Conservation (phyloP, 2,329 filamentous ascomycete genomes). For the Trichoderma breve region DNA sequence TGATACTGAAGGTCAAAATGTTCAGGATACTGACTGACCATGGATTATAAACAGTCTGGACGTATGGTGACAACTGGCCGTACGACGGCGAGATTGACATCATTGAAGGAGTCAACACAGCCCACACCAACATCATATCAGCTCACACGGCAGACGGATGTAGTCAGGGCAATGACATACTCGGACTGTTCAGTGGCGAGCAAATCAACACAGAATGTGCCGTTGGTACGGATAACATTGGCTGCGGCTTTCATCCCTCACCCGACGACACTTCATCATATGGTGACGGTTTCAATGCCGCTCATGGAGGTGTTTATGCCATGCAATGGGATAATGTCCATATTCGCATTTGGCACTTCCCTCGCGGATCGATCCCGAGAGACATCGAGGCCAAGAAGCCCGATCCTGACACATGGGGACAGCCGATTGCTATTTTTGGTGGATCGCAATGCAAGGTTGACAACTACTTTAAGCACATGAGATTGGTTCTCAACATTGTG, state of each 20-base stretch:
- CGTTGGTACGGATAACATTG: slow-evolving; percentile 39
- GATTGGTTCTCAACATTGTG: slow-evolving; percentile 69
- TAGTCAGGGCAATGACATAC: slow-evolving; percentile 25
- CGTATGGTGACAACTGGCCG: slow-evolving; percentile 60
- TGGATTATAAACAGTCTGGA: slow-evolving; percentile 43
- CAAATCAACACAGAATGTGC: slow-evolving; percentile 37
- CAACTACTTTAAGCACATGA: slow-evolving; percentile 63
- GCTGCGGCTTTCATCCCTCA: slow-evolving; percentile 45
- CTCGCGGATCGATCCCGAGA: slow-evolving; percentile 59
- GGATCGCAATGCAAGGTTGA: slow-evolving; percentile 62
- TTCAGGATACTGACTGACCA: not conserved
- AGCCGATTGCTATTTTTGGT: slow-evolving; percentile 68
- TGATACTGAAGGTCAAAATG: no score
- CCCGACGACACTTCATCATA: slow-evolving; percentile 47
- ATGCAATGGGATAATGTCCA: slow-evolving; percentile 66
- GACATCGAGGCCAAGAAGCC: slow-evolving; percentile 62
- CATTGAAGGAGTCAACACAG: slow-evolving; percentile 66
- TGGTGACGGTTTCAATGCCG: slow-evolving; percentile 65
- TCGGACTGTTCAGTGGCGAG: slow-evolving; percentile 29
- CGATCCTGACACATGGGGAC: slow-evolving; percentile 64
- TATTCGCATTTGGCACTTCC: slow-evolving; percentile 77
- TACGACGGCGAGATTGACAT: slow-evolving; percentile 65
- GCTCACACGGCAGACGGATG: slow-evolving; percentile 53
- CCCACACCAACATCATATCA: slow-evolving; percentile 59
- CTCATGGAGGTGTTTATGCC: slow-evolving; percentile 66